These are phyloP conservation scores for Penicillium rolfsii DNA, from an alignment of 2,329 filamentous ascomycete species.

Conservation along the genomic window DNA sequence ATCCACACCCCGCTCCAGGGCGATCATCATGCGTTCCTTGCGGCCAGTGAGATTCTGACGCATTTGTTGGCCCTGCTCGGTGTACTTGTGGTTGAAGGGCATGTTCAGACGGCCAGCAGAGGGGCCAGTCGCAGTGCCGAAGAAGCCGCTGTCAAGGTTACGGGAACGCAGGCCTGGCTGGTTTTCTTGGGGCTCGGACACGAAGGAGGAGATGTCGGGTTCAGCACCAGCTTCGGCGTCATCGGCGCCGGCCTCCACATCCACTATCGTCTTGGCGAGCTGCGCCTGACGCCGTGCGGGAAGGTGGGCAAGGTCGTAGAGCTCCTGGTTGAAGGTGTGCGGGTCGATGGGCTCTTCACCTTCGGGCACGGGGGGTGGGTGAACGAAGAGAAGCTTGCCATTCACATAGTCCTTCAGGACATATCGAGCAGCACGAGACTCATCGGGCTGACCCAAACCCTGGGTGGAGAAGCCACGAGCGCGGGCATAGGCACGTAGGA, in stretches of 20 bases:
- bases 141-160: constrained; percentile 86
- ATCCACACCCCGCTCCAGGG: constrained; percentile 82
- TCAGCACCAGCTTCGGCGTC: constrained; percentile 34
- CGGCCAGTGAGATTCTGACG: constrained; percentile 76
- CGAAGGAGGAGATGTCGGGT: constrained; percentile 27
- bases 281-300: constrained; percentile 77
- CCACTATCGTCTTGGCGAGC: constrained; percentile 46
- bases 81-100: constrained; percentile 91
- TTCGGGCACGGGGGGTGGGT: constrained; percentile 70
- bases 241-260: constrained; percentile 46
- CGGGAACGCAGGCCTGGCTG: constrained; percentile 71
- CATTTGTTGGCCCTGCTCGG: constrained; percentile 74
- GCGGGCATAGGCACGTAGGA: constrained; percentile 82
- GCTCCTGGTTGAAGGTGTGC: constrained; percentile 79
- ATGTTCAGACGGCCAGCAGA: constrained; percentile 69
- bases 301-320: constrained; percentile 82
- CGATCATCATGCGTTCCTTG: constrained; percentile 77
- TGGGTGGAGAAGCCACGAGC: constrained; percentile 90
- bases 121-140: constrained; percentile 63
- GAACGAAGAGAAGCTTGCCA: constrained; percentile 89
- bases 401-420: constrained; percentile 97
- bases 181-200: constrained; percentile 32
- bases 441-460: constrained; percentile 87
- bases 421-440: constrained; percentile 85
- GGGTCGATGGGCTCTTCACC: constrained; percentile 61